Conservation (phyloP, 345 rosid species). For the Cardamine chenopodiifolia region DNA sequence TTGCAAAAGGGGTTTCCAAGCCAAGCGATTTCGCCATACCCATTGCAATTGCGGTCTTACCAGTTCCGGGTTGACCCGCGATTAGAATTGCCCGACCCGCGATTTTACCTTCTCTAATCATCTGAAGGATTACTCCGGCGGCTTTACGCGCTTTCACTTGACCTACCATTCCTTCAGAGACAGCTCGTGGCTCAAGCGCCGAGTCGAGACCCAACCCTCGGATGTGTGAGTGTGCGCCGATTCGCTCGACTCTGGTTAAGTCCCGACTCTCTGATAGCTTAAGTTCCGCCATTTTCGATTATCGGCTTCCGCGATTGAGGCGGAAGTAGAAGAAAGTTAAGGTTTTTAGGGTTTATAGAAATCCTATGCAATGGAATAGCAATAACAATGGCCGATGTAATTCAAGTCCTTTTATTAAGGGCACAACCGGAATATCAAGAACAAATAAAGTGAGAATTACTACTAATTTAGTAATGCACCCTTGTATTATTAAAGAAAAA, state of each 20-base stretch:
- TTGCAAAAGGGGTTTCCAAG: conserved; percentile 88
- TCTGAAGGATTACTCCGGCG: conserved; percentile 91
- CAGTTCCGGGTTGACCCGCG: conserved; percentile 97
- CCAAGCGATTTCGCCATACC: conserved; percentile 98
- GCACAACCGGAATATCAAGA: neutral
- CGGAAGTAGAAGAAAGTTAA: neutral
- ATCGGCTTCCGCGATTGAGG: conserved; percentile 15
- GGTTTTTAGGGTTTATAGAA: conserved; percentile 42
- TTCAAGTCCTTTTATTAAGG: neutral
- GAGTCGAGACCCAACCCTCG: conserved; percentile 93
- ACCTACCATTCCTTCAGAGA: conserved; percentile 93
- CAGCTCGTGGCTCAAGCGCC: conserved; percentile 78
- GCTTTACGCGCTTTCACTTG: conserved; percentile 82
- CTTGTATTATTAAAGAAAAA: neutral
- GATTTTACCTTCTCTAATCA: conserved; percentile 86
- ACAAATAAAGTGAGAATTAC: neutral
- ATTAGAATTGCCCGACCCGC: conserved; percentile 89
- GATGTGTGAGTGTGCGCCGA: conserved; percentile 97
- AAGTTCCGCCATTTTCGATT: conserved; percentile 65
- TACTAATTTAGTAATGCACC: conserved; percentile 20
- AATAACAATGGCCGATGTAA: neutral
- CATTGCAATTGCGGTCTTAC: conserved; percentile 97
- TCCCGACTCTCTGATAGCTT: conserved; percentile 78
- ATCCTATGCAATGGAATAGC: neutral
- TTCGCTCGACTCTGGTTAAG: conserved; percentile 89